phyloP scores from a whole-genome alignment of 2,329 filamentous ascomycete genomes.

The Rosellinia necatrix region DNA sequence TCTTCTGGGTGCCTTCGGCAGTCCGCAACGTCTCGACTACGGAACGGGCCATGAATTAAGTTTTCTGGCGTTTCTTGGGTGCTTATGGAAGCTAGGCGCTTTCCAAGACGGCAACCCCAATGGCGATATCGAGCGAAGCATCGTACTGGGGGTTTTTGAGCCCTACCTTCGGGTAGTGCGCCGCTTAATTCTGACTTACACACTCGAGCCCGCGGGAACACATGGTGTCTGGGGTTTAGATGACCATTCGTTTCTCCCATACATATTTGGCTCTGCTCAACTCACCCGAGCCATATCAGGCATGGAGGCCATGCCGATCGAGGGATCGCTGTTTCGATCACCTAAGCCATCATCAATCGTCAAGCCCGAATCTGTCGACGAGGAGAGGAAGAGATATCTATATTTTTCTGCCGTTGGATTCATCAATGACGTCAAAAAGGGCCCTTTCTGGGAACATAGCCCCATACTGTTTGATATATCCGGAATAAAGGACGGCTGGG shows the following conservation, averaged over 20 bases:
- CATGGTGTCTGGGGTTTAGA: conserved; percentile 99
- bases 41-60: conserved; percentile 95
- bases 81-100: conserved; percentile 86
- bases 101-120: conserved; percentile 64
- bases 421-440: conserved; percentile 95
- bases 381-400: conserved; percentile 72
- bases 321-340: conserved; percentile 75
- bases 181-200: conserved; percentile 85
- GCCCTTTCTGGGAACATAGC: conserved; percentile 96
- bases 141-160: conserved; percentile 82
- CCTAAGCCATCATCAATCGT: conserved; percentile 74
- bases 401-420: conserved; percentile 97
- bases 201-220: conserved; percentile 90
- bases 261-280: conserved; percentile 94
- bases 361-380: conserved; percentile 66
- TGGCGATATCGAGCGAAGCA: conserved; percentile 71
- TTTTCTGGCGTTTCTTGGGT: conserved; percentile 88
- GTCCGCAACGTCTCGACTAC: conserved; percentile 87
- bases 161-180: conserved; percentile 77
- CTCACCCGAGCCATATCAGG: conserved; percentile 74
- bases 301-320: conserved; percentile 68
- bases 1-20: conserved; percentile 85
- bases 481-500: conserved; percentile 91
- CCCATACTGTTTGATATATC: conserved; percentile 94
- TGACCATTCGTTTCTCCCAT: conserved; percentile 91